A percentile compares a stretch with the other conserved stretches of the same genome.
Conservation (phyloP, 768 basidiomycete genomes). For the Serpula lacrymans region DNA sequence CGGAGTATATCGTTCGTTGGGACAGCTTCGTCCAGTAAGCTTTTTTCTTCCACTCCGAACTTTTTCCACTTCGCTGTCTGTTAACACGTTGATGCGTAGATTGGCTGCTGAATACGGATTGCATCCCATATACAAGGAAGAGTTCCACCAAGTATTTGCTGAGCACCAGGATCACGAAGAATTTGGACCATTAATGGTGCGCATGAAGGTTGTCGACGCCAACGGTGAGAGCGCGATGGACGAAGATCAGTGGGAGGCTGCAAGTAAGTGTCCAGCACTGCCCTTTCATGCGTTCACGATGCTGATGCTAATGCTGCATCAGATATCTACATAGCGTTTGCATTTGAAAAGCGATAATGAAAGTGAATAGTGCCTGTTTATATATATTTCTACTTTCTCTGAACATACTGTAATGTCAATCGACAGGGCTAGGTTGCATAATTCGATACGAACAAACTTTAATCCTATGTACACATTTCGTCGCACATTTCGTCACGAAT, state of each 20-base stretch:
- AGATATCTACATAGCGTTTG: conserved; percentile 96
- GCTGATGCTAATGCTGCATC: conserved; percentile 3
- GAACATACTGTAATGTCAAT: too few species aligned
- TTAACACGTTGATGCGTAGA: conserved; percentile 38
- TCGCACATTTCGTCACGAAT: neutral
- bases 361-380: neutral
- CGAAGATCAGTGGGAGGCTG: conserved; percentile 96
- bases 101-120: conserved; percentile 83
- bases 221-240: conserved; percentile 91
- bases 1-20: conserved; percentile 97
- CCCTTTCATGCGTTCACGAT: neutral
- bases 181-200: conserved; percentile 76
- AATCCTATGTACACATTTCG: too few species aligned
- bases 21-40: conserved; percentile 82
- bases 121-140: conserved; percentile 70
- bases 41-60: conserved; percentile 2
- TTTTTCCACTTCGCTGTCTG: conserved; percentile 1
- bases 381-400: neutral
- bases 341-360: conserved; percentile 66
- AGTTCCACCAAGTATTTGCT: conserved; percentile 86
- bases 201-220: conserved; percentile 89
- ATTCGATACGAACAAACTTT: too few species aligned
- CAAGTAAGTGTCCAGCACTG: conserved; percentile 78
- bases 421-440: too few species aligned
- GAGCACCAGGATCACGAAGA: conserved; percentile 79